A percentile compares a stretch with the other conserved stretches of the same genome.
Evolutionary conservation across 2,329 filamentous ascomycete species (phyloP).

Genomic region (Phyllosticta capitalensis): DNA sequence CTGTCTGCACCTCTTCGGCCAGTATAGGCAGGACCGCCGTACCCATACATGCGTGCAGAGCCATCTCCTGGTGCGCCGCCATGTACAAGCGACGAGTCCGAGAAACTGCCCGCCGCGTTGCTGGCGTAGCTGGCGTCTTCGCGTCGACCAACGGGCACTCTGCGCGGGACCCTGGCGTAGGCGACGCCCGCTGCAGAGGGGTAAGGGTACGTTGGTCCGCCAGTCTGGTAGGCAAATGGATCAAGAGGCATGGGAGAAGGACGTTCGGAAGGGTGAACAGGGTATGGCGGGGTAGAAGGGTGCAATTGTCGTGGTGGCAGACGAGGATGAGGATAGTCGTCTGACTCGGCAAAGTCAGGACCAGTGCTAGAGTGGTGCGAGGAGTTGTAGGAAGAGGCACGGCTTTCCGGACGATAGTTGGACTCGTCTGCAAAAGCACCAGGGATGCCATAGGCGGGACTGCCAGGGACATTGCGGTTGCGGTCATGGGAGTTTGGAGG

Average conservation of each 20-base stretch:
- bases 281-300: conserved; percentile 20
- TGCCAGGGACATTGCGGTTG: conserved; percentile 23
- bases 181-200: conserved; percentile 18
- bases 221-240: conserved; percentile 4
- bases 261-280: conserved; percentile 19
- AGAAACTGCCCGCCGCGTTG: not conserved
- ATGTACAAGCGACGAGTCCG: not conserved
- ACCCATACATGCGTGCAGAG: not conserved
- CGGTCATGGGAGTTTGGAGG: not conserved
- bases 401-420: conserved; percentile 18
- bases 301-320: conserved; percentile 18
- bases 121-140: not conserved
- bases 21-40: not conserved
- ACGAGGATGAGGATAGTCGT: conserved; percentile 14
- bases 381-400: conserved; percentile 17
- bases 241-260: conserved; percentile 10
- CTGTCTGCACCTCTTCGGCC: not conserved
- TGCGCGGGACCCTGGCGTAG: conserved; percentile 24
- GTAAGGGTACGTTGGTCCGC: not conserved
- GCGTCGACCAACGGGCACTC: conserved; percentile 23
- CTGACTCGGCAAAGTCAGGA: conserved; percentile 13
- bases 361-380: conserved; percentile 12
- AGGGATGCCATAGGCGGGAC: conserved; percentile 24
- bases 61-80: not conserved
- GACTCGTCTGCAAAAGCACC: conserved; percentile 22